phyloP scores from a whole-genome alignment of 129 eudicot species.

The Lonicera japonica region DNA sequence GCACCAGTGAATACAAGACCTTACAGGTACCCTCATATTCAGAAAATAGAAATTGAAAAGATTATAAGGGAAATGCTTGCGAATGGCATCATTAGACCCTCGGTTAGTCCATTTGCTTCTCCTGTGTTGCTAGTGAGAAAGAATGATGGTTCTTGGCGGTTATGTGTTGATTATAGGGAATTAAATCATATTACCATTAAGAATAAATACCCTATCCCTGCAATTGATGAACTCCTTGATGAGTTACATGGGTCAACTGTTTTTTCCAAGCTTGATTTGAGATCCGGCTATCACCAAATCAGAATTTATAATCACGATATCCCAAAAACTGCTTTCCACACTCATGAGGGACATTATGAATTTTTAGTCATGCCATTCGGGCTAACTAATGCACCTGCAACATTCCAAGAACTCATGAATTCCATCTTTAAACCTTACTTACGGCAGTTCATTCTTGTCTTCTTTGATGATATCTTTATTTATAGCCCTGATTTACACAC shows the following conservation, averaged over 20 bases:
- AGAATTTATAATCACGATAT: not conserved
- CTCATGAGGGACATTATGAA: not conserved
- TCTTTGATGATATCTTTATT: not conserved
- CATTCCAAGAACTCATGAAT: not conserved
- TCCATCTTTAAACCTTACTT: not conserved
- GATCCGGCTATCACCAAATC: not conserved
- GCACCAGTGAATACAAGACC: not conserved
- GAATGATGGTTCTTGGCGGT: not conserved
- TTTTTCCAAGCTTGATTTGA: not conserved
- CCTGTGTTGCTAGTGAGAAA: not conserved
- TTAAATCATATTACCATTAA: too few relatives aligned
- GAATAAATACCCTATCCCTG: too few relatives aligned
- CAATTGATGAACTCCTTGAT: too few relatives aligned
- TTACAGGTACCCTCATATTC: not conserved
- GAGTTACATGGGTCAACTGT: not conserved
- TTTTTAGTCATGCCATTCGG: not conserved
- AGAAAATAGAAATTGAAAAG: not conserved
- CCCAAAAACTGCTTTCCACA: not conserved
- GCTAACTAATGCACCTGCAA: conserved; percentile 1
- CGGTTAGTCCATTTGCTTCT: not conserved
- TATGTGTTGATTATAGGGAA: too few relatives aligned
- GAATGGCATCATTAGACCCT: not conserved
- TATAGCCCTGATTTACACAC: not conserved
- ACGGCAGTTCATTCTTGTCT: not conserved
- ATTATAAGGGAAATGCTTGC: not conserved